Evolutionary conservation across 305 asterid genomes (phyloP), one percentile per base, ranked within the genome.

Genomic region (Withania somnifera): DNA sequence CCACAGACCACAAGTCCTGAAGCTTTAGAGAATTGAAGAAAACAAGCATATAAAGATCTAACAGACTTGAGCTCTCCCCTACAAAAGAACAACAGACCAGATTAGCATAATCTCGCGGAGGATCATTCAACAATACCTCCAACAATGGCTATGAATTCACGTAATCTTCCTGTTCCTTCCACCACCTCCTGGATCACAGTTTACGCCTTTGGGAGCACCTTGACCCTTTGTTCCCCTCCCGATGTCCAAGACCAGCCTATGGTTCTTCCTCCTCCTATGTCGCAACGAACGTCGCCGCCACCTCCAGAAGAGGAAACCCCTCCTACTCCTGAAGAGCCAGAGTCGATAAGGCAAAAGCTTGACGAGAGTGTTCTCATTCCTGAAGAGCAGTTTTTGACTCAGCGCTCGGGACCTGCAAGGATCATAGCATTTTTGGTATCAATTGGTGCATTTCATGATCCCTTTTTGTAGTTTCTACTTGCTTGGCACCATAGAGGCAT

Each of bases 281-380:
- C 86, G 56, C 93, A 86, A 68, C 93, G 93, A 77, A 88, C 93
- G 91, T 94, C 92, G 5, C 98, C 97, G 0, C 97, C 94, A 8
- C 98, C 98, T 53, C 97, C 95, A 42, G 94, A 91, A 7, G 96
- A 93, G 84, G 98, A 93, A 80, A 96, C 93, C 57, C 98, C 97
- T 19, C 79, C 57, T 1, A 91, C 91, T 61, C 98, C 98, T 24
- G 97, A 95, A 19, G 98, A 95, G 82, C 97, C 97, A 2, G 98
- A 95, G 84, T 93, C 94, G 66, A 93, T 93, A 91, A 89, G 92
- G 84, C 98, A 90, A 86, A 93, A 88, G 86, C 93, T 92, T 83
- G 98, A 93, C 77, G 98, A 93, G 86, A 85, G 95, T 64, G 77
- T 84, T 80, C 94, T 93, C 68, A 87, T 93, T 66, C 97, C 97